These are phyloP conservation scores for Pseudocercospora vitis DNA, from an alignment of 2,329 filamentous ascomycete species.

Conservation along the genomic window DNA sequence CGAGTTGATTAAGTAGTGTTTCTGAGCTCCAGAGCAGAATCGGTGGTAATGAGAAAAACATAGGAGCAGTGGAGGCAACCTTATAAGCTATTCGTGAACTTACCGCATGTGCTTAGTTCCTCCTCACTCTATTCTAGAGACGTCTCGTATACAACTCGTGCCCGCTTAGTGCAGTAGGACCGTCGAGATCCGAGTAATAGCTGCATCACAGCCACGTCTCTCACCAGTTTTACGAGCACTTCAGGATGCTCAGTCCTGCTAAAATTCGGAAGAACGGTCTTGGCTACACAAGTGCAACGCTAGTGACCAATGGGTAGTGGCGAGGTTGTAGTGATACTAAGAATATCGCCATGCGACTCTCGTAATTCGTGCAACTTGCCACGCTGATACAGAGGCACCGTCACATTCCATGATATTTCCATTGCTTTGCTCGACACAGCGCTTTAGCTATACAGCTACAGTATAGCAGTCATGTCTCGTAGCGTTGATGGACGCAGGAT, in stretches of 20 bases:
- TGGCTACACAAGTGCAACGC: constrained; percentile 1
- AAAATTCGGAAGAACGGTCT: constrained; percentile 1
- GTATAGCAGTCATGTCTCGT: neutral
- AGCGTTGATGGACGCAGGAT: neutral
- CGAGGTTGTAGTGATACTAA: neutral
- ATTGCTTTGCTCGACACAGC: neutral
- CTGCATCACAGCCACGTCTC: constrained; percentile 1
- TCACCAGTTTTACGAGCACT: neutral
- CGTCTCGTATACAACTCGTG: constrained; percentile 1
- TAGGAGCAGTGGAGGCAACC: neutral
- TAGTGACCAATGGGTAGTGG: constrained; percentile 3
- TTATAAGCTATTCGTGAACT: constrained; percentile 2
- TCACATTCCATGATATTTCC: constrained; percentile 1
- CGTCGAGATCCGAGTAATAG: neutral
- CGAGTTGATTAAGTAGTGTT: neutral
- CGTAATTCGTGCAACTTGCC: neutral
- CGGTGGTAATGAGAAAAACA: neutral
- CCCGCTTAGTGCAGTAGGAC: neutral
- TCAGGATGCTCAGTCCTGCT: constrained; percentile 2
- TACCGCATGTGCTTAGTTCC: neutral
- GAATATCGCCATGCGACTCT: constrained; percentile 4
- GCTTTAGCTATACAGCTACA: neutral
- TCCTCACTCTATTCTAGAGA: constrained; percentile 3
- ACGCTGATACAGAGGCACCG: constrained; percentile 2
- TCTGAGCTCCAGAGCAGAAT: neutral